Base-by-base conservation (phyloP, 495 filamentous ascomycete genomes). In the Penicillium longicatenatum region DNA sequence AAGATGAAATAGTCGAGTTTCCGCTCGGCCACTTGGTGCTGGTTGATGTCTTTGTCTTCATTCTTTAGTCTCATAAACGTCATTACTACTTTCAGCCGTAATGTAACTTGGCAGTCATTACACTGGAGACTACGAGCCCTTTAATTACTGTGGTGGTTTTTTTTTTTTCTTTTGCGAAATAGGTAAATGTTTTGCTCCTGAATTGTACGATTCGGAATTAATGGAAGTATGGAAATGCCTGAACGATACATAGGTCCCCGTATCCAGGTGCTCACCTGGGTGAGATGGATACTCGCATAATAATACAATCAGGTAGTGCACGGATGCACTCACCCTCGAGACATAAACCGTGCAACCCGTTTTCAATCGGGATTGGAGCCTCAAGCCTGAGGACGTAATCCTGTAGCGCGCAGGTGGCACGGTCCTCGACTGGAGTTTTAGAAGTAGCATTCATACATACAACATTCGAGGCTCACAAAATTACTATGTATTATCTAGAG, bases 1-100 rank as follows among this genome's bases (percentile, higher is more conserved):
- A 68, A 70, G 62, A 66, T 60, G 31, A 12, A 41, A 42, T 60
- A 49, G 50, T 20, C 49, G 60, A 62, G 60, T 68, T 39, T 68
- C 63, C 52, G 54, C 66, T 68, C 60, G 63, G 37, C 63, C 66
- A 66, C 63, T 68, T 63, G 63, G 60, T 45, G 45, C 1, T 52
- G 57, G 58, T 57, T 64, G 65, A 64, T 59, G 20, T 33, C 20
- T 26, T 17, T 6, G 14, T 1, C 10, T 35, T 4, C 26, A 26
- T 26, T 4, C 7, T 6, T 26, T 4, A 26, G 7, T 5, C 26
- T 26, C n/a, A 26, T 26, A 26, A 26, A 26, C 26, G 26, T 26
- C 0, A 4, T 26, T 6, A 26, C 7, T 0, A 1, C 4, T 26
- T 4, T 26, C 26, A 26, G 26, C 26, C 7, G 26, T 35, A n/a